Evolutionary conservation across 495 filamentous ascomycete genomes (phyloP).

Genomic region (Xylaria venustula): DNA sequence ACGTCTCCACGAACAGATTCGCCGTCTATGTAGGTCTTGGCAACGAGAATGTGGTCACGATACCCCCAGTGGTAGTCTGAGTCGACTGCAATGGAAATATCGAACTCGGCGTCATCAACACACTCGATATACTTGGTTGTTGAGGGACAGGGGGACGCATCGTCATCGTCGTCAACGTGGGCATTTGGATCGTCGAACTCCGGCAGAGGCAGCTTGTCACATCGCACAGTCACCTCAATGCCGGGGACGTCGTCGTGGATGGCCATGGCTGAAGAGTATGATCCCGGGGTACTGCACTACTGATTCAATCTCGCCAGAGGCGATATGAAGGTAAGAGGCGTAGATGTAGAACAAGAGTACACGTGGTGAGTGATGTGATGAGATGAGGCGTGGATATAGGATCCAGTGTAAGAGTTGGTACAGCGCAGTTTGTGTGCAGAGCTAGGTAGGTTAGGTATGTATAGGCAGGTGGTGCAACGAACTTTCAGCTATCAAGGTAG

Average conservation of each 20-base stretch:
- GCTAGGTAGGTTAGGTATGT: no score
- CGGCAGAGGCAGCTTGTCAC: conserved; percentile 10
- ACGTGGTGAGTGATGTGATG: no score
- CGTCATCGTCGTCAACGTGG: neutral
- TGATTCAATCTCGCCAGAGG: neutral
- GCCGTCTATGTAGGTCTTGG: neutral
- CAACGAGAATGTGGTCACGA: conserved; percentile 1
- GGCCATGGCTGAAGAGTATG: conserved; percentile 21
- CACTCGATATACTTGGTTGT: conserved; percentile 34
- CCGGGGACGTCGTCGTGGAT: conserved; percentile 26
- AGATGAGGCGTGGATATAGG: no score
- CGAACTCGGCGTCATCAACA: conserved; percentile 25
- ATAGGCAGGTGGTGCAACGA: no score
- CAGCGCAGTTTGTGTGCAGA: no score
- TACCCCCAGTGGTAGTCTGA: conserved; percentile 11
- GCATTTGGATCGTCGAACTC: conserved; percentile 29
- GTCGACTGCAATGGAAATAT: conserved; percentile 8
- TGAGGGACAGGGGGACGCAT: neutral
- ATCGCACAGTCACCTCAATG: conserved; percentile 21
- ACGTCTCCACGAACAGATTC: no score
- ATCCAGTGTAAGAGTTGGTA: no score
- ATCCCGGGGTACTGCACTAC: neutral
- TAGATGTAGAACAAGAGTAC: no score
- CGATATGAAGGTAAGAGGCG: no score
- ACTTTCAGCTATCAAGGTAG: no score